A percentile compares a stretch with the other conserved stretches of the same genome.
phyloP scores from a whole-genome alignment of 139 green algal species.

The Chlamydomonas eustigma region DNA sequence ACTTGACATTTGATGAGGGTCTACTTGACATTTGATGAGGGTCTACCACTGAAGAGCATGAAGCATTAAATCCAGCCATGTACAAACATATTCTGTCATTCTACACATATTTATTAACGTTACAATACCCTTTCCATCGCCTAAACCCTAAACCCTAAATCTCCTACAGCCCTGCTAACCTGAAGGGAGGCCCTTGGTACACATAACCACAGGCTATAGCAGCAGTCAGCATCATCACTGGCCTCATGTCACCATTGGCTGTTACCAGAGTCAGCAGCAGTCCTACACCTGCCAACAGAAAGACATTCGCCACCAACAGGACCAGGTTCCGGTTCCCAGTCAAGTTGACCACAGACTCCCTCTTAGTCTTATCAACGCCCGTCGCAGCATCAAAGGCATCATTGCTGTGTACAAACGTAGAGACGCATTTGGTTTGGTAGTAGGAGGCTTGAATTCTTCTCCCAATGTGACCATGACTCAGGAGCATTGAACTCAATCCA shows the following conservation, averaged over 20 bases:
- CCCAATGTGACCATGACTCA: not conserved
- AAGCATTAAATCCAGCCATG: no score
- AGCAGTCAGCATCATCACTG: slow-evolving; percentile 57
- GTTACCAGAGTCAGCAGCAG: slow-evolving; percentile 51
- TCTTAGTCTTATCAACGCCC: slow-evolving; percentile 86
- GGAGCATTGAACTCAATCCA: not conserved
- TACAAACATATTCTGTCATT: no score
- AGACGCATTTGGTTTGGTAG: not conserved
- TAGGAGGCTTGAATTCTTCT: not conserved
- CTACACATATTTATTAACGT: no score
- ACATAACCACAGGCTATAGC: slow-evolving; percentile 89
- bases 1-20: no score
- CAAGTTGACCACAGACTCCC: slow-evolving; percentile 93
- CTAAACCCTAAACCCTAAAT: no score
- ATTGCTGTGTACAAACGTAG: slow-evolving; percentile 76
- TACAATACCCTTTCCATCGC: no score
- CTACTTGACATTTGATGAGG: no score
- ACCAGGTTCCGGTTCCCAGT: slow-evolving; percentile 47
- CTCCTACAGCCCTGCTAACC: slow-evolving; percentile 47
- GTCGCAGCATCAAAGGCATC: slow-evolving; percentile 91
- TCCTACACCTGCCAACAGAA: slow-evolving; percentile 30
- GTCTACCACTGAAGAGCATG: no score
- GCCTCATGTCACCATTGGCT: slow-evolving; percentile 22
- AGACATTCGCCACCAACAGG: slow-evolving; percentile 23
- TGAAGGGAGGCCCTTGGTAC: slow-evolving; percentile 97